Evolutionary conservation across 495 filamentous ascomycete genomes (phyloP), one percentile per base, ranked within the genome.

Genomic region (Lichina pygmaea): DNA sequence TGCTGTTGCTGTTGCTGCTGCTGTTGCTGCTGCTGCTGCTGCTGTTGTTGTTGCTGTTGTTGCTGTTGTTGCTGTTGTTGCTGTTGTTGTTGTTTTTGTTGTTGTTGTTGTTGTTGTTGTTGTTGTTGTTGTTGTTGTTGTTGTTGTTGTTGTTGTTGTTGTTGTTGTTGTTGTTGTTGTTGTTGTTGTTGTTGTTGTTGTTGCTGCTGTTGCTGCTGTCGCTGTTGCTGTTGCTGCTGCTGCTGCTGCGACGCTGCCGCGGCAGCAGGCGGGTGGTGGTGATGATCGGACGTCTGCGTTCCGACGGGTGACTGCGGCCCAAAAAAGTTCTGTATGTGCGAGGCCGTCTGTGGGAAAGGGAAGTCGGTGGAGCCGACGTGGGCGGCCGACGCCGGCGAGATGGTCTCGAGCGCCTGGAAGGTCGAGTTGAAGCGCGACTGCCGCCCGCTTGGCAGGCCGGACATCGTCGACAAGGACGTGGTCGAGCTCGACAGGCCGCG

Each of bases 301-400:
- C 73, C 77, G 48, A 89, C 77, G 8, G 82, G 79, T 17, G 82
- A 91, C 53, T 85, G 78, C 3, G 82, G 79, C 13, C 77, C 82
- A 60, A 91, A 93, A 37, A 89, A 58, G 50, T 62, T 79, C 46
- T 81, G 74, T 44, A 83, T 72, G 32, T 75, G 68, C 24, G 71
- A 62, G 53, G 64, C 69, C 6, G 70, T 53, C 41, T 82, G 75
- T 6, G 74, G 66, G 44, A 68, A 62, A 6, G 69, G 61, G 42
- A 79, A 64, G 42, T 81, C 72, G 48, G 59, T 63, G 6, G 43
- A 46, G 6, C 48, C 42, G 11, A 56, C 59, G 50, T 68, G 71
- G 33, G 64, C 57, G n/a, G 65, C 62, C 33, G 68, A 70, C 11
- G 72, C 62, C 7, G 78, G 71, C 12, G 77, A 75, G n/a, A 83